Evolutionary conservation across 169 alveolate genomes (phyloP).

Genomic region (Besnoitia besnoiti): DNA sequence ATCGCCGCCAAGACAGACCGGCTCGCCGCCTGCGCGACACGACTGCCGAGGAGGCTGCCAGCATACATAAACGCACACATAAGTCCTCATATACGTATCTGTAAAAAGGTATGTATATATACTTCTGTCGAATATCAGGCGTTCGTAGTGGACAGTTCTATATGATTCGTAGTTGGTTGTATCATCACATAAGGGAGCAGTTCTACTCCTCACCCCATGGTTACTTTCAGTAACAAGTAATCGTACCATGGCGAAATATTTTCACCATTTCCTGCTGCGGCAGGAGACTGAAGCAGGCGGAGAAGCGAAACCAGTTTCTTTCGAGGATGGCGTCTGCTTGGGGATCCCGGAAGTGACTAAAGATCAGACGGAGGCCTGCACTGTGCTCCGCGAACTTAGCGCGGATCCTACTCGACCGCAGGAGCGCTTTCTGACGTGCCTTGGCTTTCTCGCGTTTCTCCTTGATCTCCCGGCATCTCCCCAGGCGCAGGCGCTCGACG

Average conservation of each 20-base stretch:
- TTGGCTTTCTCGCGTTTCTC: not conserved
- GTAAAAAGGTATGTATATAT: too few relatives aligned
- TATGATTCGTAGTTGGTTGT: too few relatives aligned
- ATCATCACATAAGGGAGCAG: too few relatives aligned
- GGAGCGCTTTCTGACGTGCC: not conserved
- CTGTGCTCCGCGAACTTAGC: not conserved
- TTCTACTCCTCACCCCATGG: not conserved
- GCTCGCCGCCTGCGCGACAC: too few relatives aligned
- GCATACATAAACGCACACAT: too few relatives aligned
- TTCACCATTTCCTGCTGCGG: conserved; percentile 20
- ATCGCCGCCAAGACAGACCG: too few relatives aligned
- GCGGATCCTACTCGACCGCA: not conserved
- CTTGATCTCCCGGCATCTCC: not conserved
- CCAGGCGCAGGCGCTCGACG: not conserved
- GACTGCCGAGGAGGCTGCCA: too few relatives aligned
- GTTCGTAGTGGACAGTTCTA: too few relatives aligned
- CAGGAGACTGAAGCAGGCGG: conserved; percentile 12
- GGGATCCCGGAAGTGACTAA: not conserved
- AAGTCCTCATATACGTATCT: too few relatives aligned
- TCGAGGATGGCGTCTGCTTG: not conserved
- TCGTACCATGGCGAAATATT: not conserved
- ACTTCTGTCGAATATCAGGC: too few relatives aligned
- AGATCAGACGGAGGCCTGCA: not conserved
- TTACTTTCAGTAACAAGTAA: not conserved
- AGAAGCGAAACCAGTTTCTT: conserved; percentile 1